Percentiles rank a stretch among this genome's conserved stretches.
Conservation (phyloP, 2,329 filamentous ascomycete species). For the Xylaria sp. region DNA sequence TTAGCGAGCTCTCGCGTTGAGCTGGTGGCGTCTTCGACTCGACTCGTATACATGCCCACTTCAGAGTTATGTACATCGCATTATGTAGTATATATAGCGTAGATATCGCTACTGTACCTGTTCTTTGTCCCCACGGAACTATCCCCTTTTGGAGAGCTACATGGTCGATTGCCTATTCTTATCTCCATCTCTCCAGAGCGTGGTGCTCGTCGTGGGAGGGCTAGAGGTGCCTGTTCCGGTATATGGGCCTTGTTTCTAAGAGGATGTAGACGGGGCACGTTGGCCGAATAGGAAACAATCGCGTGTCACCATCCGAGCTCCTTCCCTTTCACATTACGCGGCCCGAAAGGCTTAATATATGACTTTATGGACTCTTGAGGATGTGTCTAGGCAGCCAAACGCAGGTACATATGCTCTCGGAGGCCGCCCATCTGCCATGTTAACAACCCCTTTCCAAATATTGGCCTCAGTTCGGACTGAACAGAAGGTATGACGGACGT, state of each 20-base stretch:
- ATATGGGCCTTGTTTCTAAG: constrained; percentile 28
- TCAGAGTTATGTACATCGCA: not conserved
- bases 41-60: too few species aligned
- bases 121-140: constrained; percentile 4
- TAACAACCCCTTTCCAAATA: constrained; percentile 19
- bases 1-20: constrained; percentile 16
- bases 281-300: constrained; percentile 40
- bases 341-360: constrained; percentile 39
- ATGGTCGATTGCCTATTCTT: constrained; percentile 8
- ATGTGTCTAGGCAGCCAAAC: constrained; percentile 30
- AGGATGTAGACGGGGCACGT: constrained; percentile 30
- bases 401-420: constrained; percentile 41
- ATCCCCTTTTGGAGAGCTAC: constrained; percentile 9
- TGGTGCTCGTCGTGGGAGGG: constrained; percentile 14
- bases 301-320: constrained; percentile 37
- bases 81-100: not conserved
- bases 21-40: constrained; percentile 7
- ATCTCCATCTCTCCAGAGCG: constrained; percentile 9
- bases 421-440: constrained; percentile 42
- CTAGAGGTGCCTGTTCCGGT: constrained; percentile 26
- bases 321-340: constrained; percentile 35
- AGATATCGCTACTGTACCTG: constrained; percentile 1
- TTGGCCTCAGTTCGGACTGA: constrained; percentile 18
- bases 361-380: constrained; percentile 29
- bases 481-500: not conserved